Evolutionary conservation across 2,329 filamentous ascomycete genomes (phyloP).

Genomic region (Camillea tinctor): DNA sequence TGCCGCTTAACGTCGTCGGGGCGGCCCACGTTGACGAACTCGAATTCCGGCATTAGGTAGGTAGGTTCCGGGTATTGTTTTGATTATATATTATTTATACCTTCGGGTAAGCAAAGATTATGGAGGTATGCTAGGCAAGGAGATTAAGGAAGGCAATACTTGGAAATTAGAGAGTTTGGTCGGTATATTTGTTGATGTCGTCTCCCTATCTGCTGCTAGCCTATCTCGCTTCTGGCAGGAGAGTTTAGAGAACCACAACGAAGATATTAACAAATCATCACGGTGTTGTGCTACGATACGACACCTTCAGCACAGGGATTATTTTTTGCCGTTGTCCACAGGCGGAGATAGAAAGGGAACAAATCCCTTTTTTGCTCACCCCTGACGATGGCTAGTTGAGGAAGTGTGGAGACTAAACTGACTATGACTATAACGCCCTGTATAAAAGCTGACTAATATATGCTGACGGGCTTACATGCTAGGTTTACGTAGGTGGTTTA

Average conservation of each 20-base stretch:
- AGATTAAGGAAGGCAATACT: too few relatives aligned
- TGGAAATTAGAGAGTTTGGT: too few relatives aligned
- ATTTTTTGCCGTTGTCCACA: neutral
- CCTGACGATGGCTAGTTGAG: neutral
- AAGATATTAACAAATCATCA: neutral
- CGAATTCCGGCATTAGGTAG: constrained; percentile 29
- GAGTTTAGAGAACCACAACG: too few relatives aligned
- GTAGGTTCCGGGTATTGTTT: too few relatives aligned
- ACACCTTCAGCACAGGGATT: neutral
- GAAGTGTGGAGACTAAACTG: neutral
- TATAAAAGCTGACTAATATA: neutral
- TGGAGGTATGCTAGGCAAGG: too few relatives aligned
- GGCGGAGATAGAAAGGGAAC: neutral
- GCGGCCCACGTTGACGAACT: constrained; percentile 27
- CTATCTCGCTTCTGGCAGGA: too few relatives aligned
- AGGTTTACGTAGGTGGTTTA: too few relatives aligned
- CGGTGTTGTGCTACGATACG: neutral
- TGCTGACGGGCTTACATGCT: neutral
- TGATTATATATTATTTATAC: too few relatives aligned
- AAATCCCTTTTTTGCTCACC: neutral
- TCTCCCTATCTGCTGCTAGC: too few relatives aligned
- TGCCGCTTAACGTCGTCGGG: constrained; percentile 29
- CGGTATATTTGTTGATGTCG: too few relatives aligned
- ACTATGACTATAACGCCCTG: neutral
- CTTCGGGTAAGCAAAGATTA: too few relatives aligned